A percentile compares a stretch with the other conserved stretches of the same genome.
Evolutionary conservation across 1,139 yeast species (phyloP).

Genomic region (Taphrina confusa): DNA sequence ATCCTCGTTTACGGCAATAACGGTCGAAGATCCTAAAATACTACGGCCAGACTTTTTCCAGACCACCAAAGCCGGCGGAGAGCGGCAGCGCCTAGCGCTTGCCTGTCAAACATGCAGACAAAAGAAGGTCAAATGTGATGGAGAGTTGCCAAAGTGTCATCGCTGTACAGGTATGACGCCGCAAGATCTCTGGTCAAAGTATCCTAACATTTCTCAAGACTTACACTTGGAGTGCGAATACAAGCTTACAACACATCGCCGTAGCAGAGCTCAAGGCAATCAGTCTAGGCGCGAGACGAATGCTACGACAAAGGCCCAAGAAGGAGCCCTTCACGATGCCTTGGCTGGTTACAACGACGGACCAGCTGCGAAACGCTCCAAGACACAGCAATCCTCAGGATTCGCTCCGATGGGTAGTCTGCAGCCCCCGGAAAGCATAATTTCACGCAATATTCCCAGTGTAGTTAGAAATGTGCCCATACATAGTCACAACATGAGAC

Average conservation of each 20-base stretch:
- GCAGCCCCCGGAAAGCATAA: not conserved
- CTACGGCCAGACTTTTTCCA: slow-evolving; percentile 23
- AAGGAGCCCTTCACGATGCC: not conserved
- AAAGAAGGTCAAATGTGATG: slow-evolving; percentile 35
- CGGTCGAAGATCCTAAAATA: slow-evolving; percentile 14
- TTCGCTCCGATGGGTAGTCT: not conserved
- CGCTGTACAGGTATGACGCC: slow-evolving; percentile 15
- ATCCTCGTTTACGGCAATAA: slow-evolving; percentile 1
- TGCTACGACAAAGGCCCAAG: not conserved
- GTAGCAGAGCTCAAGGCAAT: not conserved
- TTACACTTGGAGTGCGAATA: slow-evolving; percentile 13
- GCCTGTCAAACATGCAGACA: slow-evolving; percentile 36
- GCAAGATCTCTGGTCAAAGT: not conserved
- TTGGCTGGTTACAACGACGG: not conserved
- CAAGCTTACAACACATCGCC: slow-evolving; percentile 15
- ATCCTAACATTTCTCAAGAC: not conserved
- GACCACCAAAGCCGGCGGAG: slow-evolving; percentile 35
- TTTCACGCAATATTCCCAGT: not conserved
- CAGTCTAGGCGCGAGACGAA: not conserved
- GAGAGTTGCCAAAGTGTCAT: slow-evolving; percentile 31
- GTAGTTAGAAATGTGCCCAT: not conserved
- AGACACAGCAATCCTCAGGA: not conserved
- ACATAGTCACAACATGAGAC: not conserved
- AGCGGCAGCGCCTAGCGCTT: slow-evolving; percentile 37
- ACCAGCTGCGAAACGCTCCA: not conserved